Conservation (phyloP, 1,284 basidiomycete genomes). For the Malassezia psittaci region DNA sequence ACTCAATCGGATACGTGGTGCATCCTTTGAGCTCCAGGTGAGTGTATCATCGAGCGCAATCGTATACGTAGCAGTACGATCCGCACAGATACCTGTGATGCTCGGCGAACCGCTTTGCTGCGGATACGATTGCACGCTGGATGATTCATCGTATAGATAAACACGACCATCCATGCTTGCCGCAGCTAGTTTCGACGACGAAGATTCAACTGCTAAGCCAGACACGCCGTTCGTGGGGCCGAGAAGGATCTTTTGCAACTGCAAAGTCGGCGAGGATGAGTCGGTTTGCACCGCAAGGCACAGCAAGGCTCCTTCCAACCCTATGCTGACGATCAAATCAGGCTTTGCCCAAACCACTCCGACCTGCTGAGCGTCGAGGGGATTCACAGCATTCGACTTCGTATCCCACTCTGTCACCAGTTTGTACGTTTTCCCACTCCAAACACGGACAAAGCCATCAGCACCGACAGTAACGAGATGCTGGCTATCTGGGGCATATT, state of each 20-base stretch:
- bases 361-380: conserved; percentile 61
- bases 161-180: conserved; percentile 15
- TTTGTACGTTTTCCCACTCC: conserved; percentile 24
- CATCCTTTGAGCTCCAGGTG: background rate
- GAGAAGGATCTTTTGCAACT: background rate
- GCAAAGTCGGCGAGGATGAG: background rate
- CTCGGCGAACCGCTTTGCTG: background rate
- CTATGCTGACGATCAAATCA: conserved; percentile 66
- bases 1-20: background rate
- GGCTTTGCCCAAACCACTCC: conserved; percentile 66
- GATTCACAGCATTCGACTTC: conserved; percentile 20
- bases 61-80: background rate
- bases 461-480: conserved; percentile 71
- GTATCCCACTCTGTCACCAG: conserved; percentile 26
- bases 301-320: conserved; percentile 71
- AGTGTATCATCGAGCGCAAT: conserved; percentile 14
- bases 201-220: background rate
- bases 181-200: background rate
- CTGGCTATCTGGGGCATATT: conserved; percentile 57
- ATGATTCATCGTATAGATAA: conserved; percentile 4
- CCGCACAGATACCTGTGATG: background rate
- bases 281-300: conserved; percentile 48
- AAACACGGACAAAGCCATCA: conserved; percentile 60
- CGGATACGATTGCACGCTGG: background rate
- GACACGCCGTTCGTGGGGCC: conserved; percentile 1